Base-by-base conservation (phyloP, 805 yeast genomes). In the Danielozyma ontarioensis region DNA sequence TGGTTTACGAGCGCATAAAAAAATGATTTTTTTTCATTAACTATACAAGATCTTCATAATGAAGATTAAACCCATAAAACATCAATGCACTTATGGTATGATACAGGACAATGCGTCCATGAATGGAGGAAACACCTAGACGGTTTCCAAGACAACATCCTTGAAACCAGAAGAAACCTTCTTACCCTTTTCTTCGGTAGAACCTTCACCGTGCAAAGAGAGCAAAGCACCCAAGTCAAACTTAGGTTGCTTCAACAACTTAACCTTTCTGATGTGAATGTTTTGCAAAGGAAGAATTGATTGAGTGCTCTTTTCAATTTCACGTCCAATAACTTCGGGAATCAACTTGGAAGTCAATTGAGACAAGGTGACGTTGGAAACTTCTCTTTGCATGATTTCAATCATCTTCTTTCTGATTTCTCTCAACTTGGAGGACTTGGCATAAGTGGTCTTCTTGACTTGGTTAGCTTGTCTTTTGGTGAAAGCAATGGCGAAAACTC, bases 281-380 rank as follows among this genome's bases (percentile, higher is more conserved):
- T 90, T 88, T 78, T 90, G 97, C 69, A 90, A 82, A 64, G 97
- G 97, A 82, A 76, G 88, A 76, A 89, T 85, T 59, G 85, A 75
- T 72, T 83, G 88, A 53, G 97, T 85, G 50, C 95, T 80, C 78
- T 88, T 89, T 76, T 88, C 95, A 61, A 89, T 90, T 74, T 90
- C 97, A 74, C 95, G 90, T 67, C 96, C 95, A 68, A 89, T 89
- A 55, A 90, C 96, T 77, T 89, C 97, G 65, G 97, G 97, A 59
- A 89, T 89, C 76, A 89, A 85, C 79, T 90, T 89, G 63, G 94
- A 78, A 57, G 95, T 87, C 68, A 89, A 84, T 76, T 89, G 97
- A 66, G 96, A 86, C 65, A 89, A 80, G 52, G 97, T 89, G 49
- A 85, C 85, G 79, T 82, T 83, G 50, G 93, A 76, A 51, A 89